Evolutionary conservation across 495 filamentous ascomycete species (phyloP), one percentile per base, ranked within the genome.

Genomic region (Penicillium bovifimosum): DNA sequence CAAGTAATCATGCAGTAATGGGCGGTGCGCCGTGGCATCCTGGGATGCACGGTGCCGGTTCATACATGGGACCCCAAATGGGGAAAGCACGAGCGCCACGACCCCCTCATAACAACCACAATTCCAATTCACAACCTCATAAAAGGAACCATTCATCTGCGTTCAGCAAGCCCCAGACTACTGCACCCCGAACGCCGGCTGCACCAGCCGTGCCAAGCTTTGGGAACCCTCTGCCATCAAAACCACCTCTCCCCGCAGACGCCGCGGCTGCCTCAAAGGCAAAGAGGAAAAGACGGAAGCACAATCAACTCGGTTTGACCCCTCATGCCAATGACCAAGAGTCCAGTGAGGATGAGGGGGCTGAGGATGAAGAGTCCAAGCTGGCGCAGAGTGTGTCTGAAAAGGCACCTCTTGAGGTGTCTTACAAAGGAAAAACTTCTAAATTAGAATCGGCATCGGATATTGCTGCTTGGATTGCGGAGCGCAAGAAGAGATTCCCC

Each of bases 281-380:
- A 20, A 86, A 85, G 70, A 92, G 91, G 65, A 88, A 87, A 74
- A 87, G 87, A 75, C 74, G 85, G 41, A 84, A 82, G 62, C 83
- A 84, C 38, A 91, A 93, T 43, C 84, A 86, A 28, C 80, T 96
- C 8, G 90, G 90, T 16, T 66, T 96, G 47, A 91, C 86, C 2
- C 90, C 87, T 10, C 82, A 82, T 33, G 77, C 78, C n/a, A 83
- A 85, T 35, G 81, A 83, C 26, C 82, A 87, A 48, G 86, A 88
- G 56, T 83, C 81, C 1, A 87, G 84, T 45, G 74, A 75, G 33
- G 83, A 86, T 45, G 88, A 91, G 4, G 34, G 3, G 0, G 44
- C 54, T 50, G 74, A 79, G 7, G 83, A 86, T 55, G 88, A 93
- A 67, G 85, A 86, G 63, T 56, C 70, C 24, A 77, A 68, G 50